phyloP scores from a whole-genome alignment of 2,329 filamentous ascomycete genomes.

The Seiridium cupressi region DNA sequence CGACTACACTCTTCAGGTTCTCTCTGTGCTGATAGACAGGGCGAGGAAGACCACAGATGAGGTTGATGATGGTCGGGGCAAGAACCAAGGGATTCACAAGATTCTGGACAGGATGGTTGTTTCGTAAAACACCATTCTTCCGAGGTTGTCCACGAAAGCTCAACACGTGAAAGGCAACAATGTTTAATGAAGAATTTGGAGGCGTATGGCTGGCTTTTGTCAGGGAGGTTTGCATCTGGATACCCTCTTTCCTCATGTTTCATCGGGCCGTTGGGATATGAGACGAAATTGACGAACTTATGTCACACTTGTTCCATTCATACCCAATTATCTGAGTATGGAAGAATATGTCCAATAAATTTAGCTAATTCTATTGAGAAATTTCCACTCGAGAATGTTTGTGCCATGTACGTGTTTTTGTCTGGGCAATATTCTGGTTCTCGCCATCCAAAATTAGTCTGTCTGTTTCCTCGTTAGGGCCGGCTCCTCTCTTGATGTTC shows the following conservation, averaged over 20 bases:
- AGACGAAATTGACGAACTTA: not conserved
- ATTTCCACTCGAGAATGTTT: too few species aligned
- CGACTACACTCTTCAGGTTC: slow-evolving; percentile 72
- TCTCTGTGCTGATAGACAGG: slow-evolving; percentile 61
- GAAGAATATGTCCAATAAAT: not conserved
- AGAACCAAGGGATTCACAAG: slow-evolving; percentile 56
- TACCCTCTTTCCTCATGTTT: slow-evolving; percentile 7
- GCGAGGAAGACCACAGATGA: slow-evolving; percentile 62
- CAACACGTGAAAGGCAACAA: not conserved
- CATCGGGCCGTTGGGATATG: not conserved
- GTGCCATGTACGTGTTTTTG: too few species aligned
- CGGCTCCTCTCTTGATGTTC: too few species aligned
- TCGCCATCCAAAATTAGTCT: too few species aligned
- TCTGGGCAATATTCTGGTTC: too few species aligned
- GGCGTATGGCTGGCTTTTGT: not conserved
- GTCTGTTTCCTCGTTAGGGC: too few species aligned
- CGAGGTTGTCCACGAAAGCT: not conserved
- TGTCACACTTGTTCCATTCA: not conserved
- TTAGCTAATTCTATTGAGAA: not conserved
- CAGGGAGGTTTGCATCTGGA: slow-evolving; percentile 7
- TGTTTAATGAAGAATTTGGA: not conserved
- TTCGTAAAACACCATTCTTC: not conserved
- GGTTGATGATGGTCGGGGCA: slow-evolving; percentile 60
- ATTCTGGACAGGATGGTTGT: slow-evolving; percentile 68
- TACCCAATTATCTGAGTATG: not conserved